Base-by-base conservation (phyloP, 2,329 filamentous ascomycete species). In the Penicillium janthinellum region DNA sequence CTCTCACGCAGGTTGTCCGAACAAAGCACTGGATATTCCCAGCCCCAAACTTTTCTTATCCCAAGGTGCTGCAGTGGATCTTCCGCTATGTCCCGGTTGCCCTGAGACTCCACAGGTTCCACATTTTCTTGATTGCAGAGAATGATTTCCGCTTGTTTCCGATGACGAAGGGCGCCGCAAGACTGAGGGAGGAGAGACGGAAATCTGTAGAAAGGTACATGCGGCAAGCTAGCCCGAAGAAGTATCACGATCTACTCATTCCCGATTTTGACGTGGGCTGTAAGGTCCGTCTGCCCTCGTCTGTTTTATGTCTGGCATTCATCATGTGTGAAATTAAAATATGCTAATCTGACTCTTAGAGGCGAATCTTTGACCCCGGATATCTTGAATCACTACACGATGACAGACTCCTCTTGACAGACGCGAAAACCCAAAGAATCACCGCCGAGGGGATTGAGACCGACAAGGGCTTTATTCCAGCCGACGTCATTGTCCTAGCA, bases 261-360 rank as follows among this genome's bases (percentile, higher is more conserved):
- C 86, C 86, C 1, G 81, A 88, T 45, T 88, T 86, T 55, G 80
- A 83, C 49, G 72, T 87, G 15, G 85, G 85, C 0, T 88, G 86
- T 73, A 88, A 88, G 57, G 65, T 66, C 31, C n/a, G 55, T 45
- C 17, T 45, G 11, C 1, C 14, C 6, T 45, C 17, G 22, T 45
- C 11, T 22, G 3, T 45, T 20, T 20, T 20, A 20, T 20, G 20
- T 20, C 20, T 20, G 20, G 20, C 20, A 20, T 20, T 20, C 20
- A 20, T 20, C 20, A 20, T 20, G 20, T 20, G 20, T 20, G 20
- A 20, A 20, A 20, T 2, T 20, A 20, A 20, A 20, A 20, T 20
- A 20, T 20, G 20, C 49, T 50, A 17, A 39, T 41, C 17, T 47
- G 34, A 44, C 31, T 11, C 17, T 42, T 31, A 66, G 75, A 74